A percentile compares a stretch with the other conserved stretches of the same genome.
phyloP scores from a whole-genome alignment of 2,329 filamentous ascomycete genomes.

The Penicillium capsulatum region DNA sequence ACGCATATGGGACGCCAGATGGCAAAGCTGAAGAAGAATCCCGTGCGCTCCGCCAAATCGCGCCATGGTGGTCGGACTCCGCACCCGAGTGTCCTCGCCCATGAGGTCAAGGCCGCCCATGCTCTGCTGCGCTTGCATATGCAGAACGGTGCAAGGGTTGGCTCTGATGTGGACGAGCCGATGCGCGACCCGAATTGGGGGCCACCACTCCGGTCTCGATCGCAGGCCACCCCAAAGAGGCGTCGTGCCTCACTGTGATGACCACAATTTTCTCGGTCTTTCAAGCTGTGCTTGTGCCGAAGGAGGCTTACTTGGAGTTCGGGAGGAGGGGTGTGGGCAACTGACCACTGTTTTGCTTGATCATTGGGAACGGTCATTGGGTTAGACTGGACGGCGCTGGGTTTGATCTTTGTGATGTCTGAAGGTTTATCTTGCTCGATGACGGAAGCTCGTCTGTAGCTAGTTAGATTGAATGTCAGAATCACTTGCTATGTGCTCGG shows the following conservation, averaged over 20 bases:
- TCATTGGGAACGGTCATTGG: no score
- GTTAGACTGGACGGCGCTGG: slow-evolving; percentile 9
- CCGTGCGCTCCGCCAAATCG: slow-evolving; percentile 5
- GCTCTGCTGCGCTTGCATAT: slow-evolving; percentile 35
- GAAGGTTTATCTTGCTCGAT: no score
- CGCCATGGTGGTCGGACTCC: slow-evolving; percentile 2
- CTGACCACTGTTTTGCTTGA: no score
- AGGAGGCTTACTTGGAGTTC: no score
- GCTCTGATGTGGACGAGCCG: slow-evolving; percentile 15
- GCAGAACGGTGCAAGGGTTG: slow-evolving; percentile 23
- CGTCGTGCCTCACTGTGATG: slow-evolving; percentile 17
- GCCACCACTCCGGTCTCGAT: not conserved
- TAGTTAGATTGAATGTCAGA: no score
- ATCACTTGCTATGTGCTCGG: no score
- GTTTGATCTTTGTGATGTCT: no score
- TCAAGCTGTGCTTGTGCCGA: no score
- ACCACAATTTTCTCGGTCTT: not conserved
- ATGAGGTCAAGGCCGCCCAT: slow-evolving; percentile 37
- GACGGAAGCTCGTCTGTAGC: no score
- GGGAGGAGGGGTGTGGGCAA: no score
- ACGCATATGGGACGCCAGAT: not conserved
- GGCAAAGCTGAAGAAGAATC: slow-evolving; percentile 7
- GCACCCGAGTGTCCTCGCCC: slow-evolving; percentile 20
- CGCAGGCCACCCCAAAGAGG: slow-evolving; percentile 7
- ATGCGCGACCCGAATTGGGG: slow-evolving; percentile 2